Base-by-base conservation (phyloP, 208 protist species). In the Trypanosoma theileri region DNA sequence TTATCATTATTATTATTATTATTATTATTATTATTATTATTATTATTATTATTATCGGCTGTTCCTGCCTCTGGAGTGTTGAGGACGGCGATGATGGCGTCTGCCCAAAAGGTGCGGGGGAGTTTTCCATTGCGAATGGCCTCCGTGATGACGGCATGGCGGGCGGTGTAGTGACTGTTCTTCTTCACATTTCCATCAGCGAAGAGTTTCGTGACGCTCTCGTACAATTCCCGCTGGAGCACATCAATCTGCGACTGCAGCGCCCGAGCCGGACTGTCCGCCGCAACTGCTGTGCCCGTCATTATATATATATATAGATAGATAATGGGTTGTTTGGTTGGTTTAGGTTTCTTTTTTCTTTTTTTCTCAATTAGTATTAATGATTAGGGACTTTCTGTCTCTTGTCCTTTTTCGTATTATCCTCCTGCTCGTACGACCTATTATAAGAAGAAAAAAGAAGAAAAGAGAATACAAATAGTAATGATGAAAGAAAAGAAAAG, bases 71-170 rank as follows among this genome's bases (percentile, higher is more conserved):
- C 60, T 16, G 59, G 14, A 16, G 48, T 28, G 2, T 56, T 19
- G 57, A 85, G 70, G 6, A 70, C 54, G 8, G 73, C 44, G 22
- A 93, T 76, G 21, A 93, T 67, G 9, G 83, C 80, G 40, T 79
- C 65, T 4, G 81, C 88, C 86, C 88, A 94, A 68, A 94, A 94
- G 53, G 84, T 84, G 3, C 51, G 48, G 13, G 82, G 82, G 4
- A 84, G 51, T 53, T 77, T 51, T 40, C 85, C 81, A 41, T 71
- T 61, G 3, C 65, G 46, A 60, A 92, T 88, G 55, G 87, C 45
- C 8, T 69, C 56, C 10, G 73, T 61, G 14, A 94, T 58, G 12
- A 71, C 31, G 2, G 40, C 66, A n/a, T 78, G 48, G 46, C 89
- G 83, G 3, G 63, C 62, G 1, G 40, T 68, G 52, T 86, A 89